A percentile compares a stretch with the other conserved stretches of the same genome.
Evolutionary conservation across 345 rosid species (phyloP).

Genomic region (Rhodamnia rubescens): DNA sequence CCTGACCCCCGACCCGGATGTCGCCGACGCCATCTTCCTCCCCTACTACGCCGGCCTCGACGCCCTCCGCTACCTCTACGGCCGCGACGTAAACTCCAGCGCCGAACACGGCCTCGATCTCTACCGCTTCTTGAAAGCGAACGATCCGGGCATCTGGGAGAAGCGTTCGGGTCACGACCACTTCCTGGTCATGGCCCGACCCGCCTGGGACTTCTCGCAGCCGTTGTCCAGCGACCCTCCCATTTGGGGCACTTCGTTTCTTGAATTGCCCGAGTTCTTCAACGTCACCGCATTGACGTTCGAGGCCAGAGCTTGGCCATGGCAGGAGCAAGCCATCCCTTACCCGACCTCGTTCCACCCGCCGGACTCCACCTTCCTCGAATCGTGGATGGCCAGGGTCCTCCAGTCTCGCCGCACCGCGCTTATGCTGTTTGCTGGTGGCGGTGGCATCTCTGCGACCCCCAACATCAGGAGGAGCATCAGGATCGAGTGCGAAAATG

Average conservation of each 20-base stretch:
- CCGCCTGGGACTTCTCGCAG: slow-evolving; percentile 96
- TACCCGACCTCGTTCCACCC: slow-evolving; percentile 93
- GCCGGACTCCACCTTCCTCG: slow-evolving; percentile 36
- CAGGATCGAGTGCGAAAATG: slow-evolving; percentile 55
- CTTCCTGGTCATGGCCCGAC: slow-evolving; percentile 80
- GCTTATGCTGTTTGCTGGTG: slow-evolving; percentile 77
- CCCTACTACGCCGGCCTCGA: slow-evolving; percentile 85
- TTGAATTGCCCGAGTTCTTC: slow-evolving; percentile 65
- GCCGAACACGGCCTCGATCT: slow-evolving; percentile 62
- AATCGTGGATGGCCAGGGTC: slow-evolving; percentile 65
- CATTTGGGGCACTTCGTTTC: slow-evolving; percentile 86
- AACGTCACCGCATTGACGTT: slow-evolving; percentile 65
- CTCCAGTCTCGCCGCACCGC: slow-evolving; percentile 40
- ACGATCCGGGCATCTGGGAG: slow-evolving; percentile 48
- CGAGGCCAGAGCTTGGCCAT: slow-evolving; percentile 66
- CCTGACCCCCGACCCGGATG: slow-evolving; percentile 56
- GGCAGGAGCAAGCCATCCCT: slow-evolving; percentile 94
- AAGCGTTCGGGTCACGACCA: slow-evolving; percentile 59
- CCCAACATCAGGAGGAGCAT: slow-evolving; percentile 82
- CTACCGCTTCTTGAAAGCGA: slow-evolving; percentile 27
- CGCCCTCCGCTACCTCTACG: slow-evolving; percentile 64
- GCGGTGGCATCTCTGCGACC: slow-evolving; percentile 50
- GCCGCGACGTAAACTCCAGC: slow-evolving; percentile 62
- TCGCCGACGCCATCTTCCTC: slow-evolving; percentile 60
- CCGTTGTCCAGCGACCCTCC: slow-evolving; percentile 59